These are phyloP conservation scores for Termitomyces bulborhizus DNA, from an alignment of 768 basidiomycete genomes.

Conservation along the genomic window DNA sequence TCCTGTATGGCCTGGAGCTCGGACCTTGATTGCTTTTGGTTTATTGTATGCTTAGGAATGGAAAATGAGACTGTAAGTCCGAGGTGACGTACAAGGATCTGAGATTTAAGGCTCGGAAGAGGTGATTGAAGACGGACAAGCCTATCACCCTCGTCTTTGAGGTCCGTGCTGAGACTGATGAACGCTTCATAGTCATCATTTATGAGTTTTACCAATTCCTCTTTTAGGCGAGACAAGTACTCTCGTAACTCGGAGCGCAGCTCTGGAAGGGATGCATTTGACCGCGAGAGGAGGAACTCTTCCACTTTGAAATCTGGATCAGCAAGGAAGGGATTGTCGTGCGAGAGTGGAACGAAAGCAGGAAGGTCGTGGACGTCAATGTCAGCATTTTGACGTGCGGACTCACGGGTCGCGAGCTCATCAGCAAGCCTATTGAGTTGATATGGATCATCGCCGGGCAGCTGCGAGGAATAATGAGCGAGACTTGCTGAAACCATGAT, in stretches of 20 bases:
- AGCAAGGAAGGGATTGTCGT: constrained; percentile 68
- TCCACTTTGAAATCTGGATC: constrained; percentile 74
- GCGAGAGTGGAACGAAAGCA: constrained; percentile 67
- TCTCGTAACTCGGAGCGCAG: constrained; percentile 82
- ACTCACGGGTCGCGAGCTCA: constrained; percentile 58
- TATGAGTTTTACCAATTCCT: constrained; percentile 91
- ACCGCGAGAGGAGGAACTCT: constrained; percentile 79
- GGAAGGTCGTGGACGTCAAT: constrained; percentile 44
- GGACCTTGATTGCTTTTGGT: constrained; percentile 48
- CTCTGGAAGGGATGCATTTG: constrained; percentile 82
- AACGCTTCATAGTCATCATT: constrained; percentile 99
- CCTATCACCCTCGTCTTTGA: constrained; percentile 78
- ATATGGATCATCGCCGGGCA: constrained; percentile 43
- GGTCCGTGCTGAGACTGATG: constrained; percentile 89
- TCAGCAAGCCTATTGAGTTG: constrained; percentile 69
- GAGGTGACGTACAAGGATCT: constrained; percentile 56
- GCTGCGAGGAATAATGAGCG: neutral
- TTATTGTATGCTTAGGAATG: neutral
- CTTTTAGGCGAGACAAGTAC: constrained; percentile 78
- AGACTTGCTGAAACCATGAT: constrained; percentile 7
- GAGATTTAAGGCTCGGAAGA: constrained; percentile 50
- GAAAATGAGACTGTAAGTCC: neutral
- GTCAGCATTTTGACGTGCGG: constrained; percentile 13
- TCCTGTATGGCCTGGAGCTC: constrained; percentile 64
- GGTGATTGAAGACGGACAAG: constrained; percentile 66